Conservation (phyloP, 768 basidiomycete species). For the Kwoniella heveanensis region DNA sequence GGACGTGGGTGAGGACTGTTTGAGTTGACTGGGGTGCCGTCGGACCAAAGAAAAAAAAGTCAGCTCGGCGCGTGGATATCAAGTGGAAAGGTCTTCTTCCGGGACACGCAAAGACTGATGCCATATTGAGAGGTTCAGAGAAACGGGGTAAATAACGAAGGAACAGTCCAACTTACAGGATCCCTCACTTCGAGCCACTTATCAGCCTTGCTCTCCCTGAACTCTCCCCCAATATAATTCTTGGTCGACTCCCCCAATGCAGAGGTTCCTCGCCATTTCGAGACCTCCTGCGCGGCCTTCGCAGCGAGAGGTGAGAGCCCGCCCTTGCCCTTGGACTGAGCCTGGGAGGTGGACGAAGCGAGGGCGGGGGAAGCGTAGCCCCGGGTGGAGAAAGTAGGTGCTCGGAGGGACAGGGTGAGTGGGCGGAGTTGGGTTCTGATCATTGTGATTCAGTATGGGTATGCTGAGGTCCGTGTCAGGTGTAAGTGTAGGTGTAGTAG, state of each 20-base stretch:
- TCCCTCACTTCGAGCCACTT: conserved; percentile 87
- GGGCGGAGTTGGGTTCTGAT: conserved; percentile 7
- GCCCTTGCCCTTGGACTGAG: conserved; percentile 6
- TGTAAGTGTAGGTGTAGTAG: not conserved
- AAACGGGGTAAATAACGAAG: not conserved
- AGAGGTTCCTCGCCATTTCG: conserved; percentile 78
- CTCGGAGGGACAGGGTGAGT: conserved; percentile 2
- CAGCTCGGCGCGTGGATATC: not conserved
- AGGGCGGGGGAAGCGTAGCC: conserved; percentile 19
- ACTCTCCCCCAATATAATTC: conserved; percentile 89
- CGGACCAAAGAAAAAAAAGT: no score
- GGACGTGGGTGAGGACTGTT: conserved; percentile 81
- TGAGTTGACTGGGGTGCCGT: conserved; percentile 91
- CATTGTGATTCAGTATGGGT: no score
- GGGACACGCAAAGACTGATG: not conserved
- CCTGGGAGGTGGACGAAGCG: conserved; percentile 18
- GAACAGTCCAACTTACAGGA: conserved; percentile 82
- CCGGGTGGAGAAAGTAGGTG: not conserved
- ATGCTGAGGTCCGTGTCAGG: no score
- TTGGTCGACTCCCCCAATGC: conserved; percentile 83
- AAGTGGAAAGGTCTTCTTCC: no score
- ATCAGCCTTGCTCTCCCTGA: conserved; percentile 73
- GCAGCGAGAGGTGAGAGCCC: conserved; percentile 29
- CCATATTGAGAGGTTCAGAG: not conserved
- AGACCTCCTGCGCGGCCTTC: conserved; percentile 42